phyloP scores from a whole-genome alignment of 2,329 filamentous ascomycete genomes.

The Sphaerostilbella broomeana region DNA sequence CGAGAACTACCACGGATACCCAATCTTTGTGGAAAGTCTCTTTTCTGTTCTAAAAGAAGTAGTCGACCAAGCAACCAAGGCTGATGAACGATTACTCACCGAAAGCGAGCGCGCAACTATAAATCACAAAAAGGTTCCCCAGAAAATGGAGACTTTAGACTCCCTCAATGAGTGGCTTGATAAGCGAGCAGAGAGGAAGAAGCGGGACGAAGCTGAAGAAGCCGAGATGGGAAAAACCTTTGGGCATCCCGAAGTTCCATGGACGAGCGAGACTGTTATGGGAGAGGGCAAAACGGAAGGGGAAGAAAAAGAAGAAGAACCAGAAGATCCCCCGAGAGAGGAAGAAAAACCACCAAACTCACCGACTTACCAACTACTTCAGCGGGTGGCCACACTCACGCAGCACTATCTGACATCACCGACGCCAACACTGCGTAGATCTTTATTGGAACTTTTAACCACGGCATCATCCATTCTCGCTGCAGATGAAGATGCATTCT shows the following conservation, averaged over 20 bases:
- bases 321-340: slow-evolving; percentile 28
- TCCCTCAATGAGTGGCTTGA: slow-evolving; percentile 54
- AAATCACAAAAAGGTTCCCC: slow-evolving; percentile 37
- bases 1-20: slow-evolving; percentile 94
- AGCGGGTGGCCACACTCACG: slow-evolving; percentile 74
- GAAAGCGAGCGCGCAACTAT: slow-evolving; percentile 29
- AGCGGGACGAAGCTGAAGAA: slow-evolving; percentile 32
- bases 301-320: slow-evolving; percentile 28
- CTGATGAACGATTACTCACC: slow-evolving; percentile 42
- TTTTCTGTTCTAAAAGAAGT: slow-evolving; percentile 79
- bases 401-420: slow-evolving; percentile 87
- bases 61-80: slow-evolving; percentile 71
- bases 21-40: slow-evolving; percentile 73
- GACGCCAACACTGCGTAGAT: slow-evolving; percentile 69
- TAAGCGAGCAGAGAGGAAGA: slow-evolving; percentile 39
- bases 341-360: slow-evolving; percentile 59
- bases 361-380: slow-evolving; percentile 72
- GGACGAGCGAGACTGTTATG: slow-evolving; percentile 28
- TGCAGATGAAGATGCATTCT: slow-evolving; percentile 71
- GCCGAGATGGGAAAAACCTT: slow-evolving; percentile 22
- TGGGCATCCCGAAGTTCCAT: slow-evolving; percentile 30
- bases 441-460: slow-evolving; percentile 68
- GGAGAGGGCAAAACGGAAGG: too few relatives aligned
- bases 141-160: slow-evolving; percentile 31
- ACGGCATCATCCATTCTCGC: slow-evolving; percentile 67